phyloP scores from a whole-genome alignment of 1,284 basidiomycete species.

The Naganishia liquefaciens region DNA sequence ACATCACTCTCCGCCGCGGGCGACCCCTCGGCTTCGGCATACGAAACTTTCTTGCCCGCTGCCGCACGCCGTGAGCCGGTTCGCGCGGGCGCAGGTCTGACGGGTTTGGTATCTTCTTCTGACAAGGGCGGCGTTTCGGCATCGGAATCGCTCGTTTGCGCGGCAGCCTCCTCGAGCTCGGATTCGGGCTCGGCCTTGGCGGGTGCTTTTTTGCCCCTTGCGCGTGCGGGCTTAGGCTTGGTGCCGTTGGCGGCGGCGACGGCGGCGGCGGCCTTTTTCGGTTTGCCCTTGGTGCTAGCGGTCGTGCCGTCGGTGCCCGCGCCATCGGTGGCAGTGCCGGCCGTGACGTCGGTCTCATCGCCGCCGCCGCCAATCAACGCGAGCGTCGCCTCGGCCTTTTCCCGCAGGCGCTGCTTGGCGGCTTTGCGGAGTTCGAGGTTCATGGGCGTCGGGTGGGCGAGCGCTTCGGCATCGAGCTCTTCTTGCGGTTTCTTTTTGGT shows the following conservation, averaged over 20 bases:
- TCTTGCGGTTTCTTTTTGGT: constrained; percentile 30
- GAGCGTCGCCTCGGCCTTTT: constrained; percentile 17
- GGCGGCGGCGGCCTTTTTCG: not conserved
- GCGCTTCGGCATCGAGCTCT: constrained; percentile 24
- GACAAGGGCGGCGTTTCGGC: not conserved
- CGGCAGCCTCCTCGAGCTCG: constrained; percentile 10
- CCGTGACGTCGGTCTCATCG: constrained; percentile 16
- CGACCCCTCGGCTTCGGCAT: constrained; percentile 13
- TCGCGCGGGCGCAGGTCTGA: not conserved
- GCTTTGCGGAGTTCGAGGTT: constrained; percentile 32
- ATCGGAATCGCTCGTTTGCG: constrained; percentile 6
- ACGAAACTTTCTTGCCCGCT: constrained; percentile 11
- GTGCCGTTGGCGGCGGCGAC: constrained; percentile 9
- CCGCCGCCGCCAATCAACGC: constrained; percentile 4
- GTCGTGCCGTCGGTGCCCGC: constrained; percentile 8
- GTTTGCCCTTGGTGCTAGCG: constrained; percentile 9
- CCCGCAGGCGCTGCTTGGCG: constrained; percentile 17
- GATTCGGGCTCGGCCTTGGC: constrained; percentile 13
- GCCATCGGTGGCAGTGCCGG: constrained; percentile 1
- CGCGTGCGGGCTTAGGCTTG: constrained; percentile 7
- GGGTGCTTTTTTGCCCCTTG: constrained; percentile 6
- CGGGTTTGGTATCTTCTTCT: not conserved
- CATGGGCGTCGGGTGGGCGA: constrained; percentile 33
- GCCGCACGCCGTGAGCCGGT: not conserved
- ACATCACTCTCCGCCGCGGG: constrained; percentile 11